Base-by-base conservation (phyloP, 2,329 filamentous ascomycete genomes). In the Coccinonectria pachysandricola region DNA sequence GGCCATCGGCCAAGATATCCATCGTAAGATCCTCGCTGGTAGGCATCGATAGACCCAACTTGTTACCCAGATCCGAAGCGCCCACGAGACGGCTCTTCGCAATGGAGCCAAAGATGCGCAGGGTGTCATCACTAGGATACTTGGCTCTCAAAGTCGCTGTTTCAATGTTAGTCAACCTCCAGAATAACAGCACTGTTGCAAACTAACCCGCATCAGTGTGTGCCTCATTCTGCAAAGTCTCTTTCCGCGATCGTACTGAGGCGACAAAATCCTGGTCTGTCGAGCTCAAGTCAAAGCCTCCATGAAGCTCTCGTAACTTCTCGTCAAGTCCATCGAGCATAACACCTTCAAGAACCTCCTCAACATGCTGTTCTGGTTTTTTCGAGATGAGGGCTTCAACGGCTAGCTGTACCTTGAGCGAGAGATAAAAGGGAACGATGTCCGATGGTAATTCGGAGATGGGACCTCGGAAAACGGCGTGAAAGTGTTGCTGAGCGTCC, bases 321-420 rank as follows among this genome's bases (percentile, higher is more conserved):
- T 61, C 59, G 14, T 78, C 63, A 3, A 81, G 51, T 4, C 78
- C 59, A 7, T 64, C 56, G 6, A 66, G 60, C 18, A 83, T 62
- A 3, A 71, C 60, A 27, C 73, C 65, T 8, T 65, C 63, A 10
- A 78, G 47, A 11, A 65, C 55, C 10, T 72, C 66, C 9, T 71
- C 69, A 9, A 60, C 55, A 10, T 45, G 43, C 26, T 71, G 53
- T 10, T 62, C 65, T 28, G 65, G 68, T 1, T 62, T 56, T 24
- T 67, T 50, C 6, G 55, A 56, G 21, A 65, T 57, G 12, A 79
- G 54, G 8, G 62, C 60, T 23, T 65, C 56, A 32, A 80, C 73
- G 25, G 77, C 52, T 31, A 54, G 45, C 24, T 64, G 61, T 1
- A 60, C 62, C 40, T 64, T 67, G 32, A 68, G 53, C n/a, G 51